These are phyloP conservation scores for Adansonia rubrostipa DNA, from an alignment of 441 rosid species.

Conservation along the genomic window DNA sequence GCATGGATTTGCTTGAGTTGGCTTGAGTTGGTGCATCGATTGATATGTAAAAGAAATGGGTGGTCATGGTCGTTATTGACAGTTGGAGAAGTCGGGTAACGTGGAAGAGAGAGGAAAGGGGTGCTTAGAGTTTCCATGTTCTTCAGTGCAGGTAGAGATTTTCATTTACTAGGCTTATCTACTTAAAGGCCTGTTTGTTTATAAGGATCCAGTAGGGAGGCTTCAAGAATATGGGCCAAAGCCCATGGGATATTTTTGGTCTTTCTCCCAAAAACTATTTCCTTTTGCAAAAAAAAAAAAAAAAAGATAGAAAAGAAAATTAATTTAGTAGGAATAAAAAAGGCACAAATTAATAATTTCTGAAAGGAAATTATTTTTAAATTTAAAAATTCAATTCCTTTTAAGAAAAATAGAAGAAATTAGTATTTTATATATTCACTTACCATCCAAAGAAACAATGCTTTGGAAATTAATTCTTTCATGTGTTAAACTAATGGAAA, in stretches of 20 bases:
- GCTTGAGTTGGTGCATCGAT: constrained; percentile 44
- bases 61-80: constrained; percentile 40
- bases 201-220: too few species aligned
- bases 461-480: too few species aligned
- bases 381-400: too few species aligned
- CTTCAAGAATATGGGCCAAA: background rate
- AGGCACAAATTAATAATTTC: background rate
- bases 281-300: background rate
- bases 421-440: too few species aligned
- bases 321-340: background rate
- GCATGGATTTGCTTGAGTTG: constrained; percentile 66
- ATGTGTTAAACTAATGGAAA: too few species aligned
- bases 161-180: background rate
- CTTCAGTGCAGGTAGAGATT: background rate
- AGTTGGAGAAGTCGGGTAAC: constrained; percentile 34
- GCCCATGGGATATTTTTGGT: background rate
- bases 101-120: constrained; percentile 49
- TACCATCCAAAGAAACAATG: too few species aligned
- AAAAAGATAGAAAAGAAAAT: background rate
- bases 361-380: too few species aligned
- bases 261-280: background rate
- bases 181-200: constrained; percentile 9
- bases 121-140: constrained; percentile 36
- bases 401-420: too few species aligned
- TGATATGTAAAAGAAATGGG: constrained; percentile 43